Evolutionary conservation across 2,329 filamentous ascomycete genomes (phyloP), one percentile per base, ranked within the genome.

Genomic region (Neonectria sp.): DNA sequence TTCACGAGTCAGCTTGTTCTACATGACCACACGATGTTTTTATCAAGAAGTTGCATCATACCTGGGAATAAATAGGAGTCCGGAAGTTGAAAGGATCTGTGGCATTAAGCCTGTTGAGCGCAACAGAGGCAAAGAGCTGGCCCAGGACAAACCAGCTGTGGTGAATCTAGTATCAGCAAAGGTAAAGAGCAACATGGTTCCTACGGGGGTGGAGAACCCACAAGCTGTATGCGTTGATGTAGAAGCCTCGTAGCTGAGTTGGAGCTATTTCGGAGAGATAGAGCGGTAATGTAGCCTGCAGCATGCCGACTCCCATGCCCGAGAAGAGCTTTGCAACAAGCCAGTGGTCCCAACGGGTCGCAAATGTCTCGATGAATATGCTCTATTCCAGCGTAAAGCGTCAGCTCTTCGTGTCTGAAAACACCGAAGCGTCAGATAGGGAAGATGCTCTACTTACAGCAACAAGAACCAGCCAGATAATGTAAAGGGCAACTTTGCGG

Each of bases 251-350:
- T 1, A 71, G 55, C 35, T 69, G 67, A 9, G 64, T 67, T 21
- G 69, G 69, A 3, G 69, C 60, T n/a, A 67, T 67, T 15, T 71
- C 69, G 2, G 69, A 62, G 2, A 71, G 60, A 21, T 71, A 71
- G 4, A 71, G 46, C 6, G 67, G 69, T 27, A 71, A 15, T 12
- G 69, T 69, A 4, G 67, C 62, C 12, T 71, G 69, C 5, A 71
- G 33, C 57, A 67, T 64, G 25, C 69, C 69, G 9, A 71, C 67
- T 4, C 67, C 69, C 52, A 71, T 65, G 9, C 67, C 69, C 6
- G 67, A 67, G 12, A 71, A 60, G 24, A 71, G 43, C 33, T 69
- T 71, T 13, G 67, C 69, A 8, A 68, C 67, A 3, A 69, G 55
- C 69, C 69, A 71, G 13, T 69, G 63, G 17, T 68, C 55, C 69